phyloP scores from a whole-genome alignment of 2,329 filamentous ascomycete genomes.

The Alternaria sp. region DNA sequence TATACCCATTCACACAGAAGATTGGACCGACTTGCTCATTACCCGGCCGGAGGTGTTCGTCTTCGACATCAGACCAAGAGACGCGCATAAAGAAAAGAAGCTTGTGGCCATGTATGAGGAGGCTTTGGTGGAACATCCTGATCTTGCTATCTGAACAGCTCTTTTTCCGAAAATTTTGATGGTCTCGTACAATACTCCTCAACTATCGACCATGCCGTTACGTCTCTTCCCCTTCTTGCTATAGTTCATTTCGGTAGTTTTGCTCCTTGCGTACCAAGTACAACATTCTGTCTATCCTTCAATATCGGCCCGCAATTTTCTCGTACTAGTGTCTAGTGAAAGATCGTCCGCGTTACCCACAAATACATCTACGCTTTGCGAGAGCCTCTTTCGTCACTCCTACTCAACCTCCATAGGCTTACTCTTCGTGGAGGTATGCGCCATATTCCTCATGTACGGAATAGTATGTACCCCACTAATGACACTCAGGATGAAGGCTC shows the following conservation, averaged over 20 bases:
- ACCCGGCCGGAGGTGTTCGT: conserved; percentile 1
- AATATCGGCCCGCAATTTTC: neutral
- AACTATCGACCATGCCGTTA: neutral
- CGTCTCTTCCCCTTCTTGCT: neutral
- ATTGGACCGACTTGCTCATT: conserved; percentile 6
- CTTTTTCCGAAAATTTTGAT: neutral
- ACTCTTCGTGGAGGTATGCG: neutral
- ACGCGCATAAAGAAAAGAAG: conserved; percentile 1
- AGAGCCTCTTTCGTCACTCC: neutral
- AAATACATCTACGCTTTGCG: rapidly evolving
- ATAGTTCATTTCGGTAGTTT: neutral
- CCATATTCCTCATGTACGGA: neutral
- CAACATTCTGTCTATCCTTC: neutral
- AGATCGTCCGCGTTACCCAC: neutral
- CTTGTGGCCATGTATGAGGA: conserved; percentile 2
- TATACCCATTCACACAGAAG: neutral
- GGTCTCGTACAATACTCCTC: neutral
- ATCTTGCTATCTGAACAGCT: neutral
- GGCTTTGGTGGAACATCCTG: neutral
- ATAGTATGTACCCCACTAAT: neutral
- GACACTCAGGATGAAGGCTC: rapidly evolving
- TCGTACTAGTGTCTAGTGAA: neutral
- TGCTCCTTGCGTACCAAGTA: neutral
- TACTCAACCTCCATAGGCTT: rapidly evolving
- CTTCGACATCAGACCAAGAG: conserved; percentile 3